Percentiles rank a stretch among this genome's conserved stretches.
Evolutionary conservation across 2,329 filamentous ascomycete species (phyloP).

Genomic region (Diaporthe sp.): DNA sequence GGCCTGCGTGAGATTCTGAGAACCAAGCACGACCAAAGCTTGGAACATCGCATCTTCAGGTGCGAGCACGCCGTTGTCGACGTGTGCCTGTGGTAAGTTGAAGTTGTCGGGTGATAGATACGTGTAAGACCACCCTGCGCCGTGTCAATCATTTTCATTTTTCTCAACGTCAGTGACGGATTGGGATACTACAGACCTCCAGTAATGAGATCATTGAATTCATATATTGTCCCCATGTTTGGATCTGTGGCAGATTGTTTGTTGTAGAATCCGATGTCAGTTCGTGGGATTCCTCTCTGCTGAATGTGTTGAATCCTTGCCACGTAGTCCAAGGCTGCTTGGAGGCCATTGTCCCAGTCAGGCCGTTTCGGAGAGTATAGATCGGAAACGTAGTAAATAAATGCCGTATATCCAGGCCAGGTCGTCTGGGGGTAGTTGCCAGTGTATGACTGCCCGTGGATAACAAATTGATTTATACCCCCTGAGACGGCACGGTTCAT

Average conservation of each 20-base stretch:
- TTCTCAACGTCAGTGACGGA: not conserved
- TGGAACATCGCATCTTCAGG: constrained; percentile 57
- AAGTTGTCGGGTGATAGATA: constrained; percentile 62
- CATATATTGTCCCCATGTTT: not conserved
- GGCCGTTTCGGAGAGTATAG: constrained; percentile 24
- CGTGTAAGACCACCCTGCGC: constrained; percentile 55
- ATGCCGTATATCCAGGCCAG: constrained; percentile 62
- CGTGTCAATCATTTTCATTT: not conserved
- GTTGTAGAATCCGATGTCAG: constrained; percentile 11
- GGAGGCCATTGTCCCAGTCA: not conserved
- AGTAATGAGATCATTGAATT: not conserved
- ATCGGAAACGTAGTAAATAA: constrained; percentile 54
- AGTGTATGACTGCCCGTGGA: constrained; percentile 59
- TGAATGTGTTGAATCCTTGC: not conserved
- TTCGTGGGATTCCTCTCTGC: not conserved
- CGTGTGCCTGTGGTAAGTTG: constrained; percentile 52
- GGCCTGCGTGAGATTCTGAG: constrained; percentile 44
- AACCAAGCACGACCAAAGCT: constrained; percentile 42
- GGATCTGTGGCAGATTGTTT: not conserved
- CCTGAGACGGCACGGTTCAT: constrained; percentile 56
- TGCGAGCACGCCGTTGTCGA: constrained; percentile 54
- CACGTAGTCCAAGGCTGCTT: not conserved
- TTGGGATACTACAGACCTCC: not conserved
- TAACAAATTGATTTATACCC: constrained; percentile 58
- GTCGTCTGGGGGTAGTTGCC: constrained; percentile 60